Conservation (phyloP, 2,329 filamentous ascomycete species). For the Arthrobotrys sinensis region DNA sequence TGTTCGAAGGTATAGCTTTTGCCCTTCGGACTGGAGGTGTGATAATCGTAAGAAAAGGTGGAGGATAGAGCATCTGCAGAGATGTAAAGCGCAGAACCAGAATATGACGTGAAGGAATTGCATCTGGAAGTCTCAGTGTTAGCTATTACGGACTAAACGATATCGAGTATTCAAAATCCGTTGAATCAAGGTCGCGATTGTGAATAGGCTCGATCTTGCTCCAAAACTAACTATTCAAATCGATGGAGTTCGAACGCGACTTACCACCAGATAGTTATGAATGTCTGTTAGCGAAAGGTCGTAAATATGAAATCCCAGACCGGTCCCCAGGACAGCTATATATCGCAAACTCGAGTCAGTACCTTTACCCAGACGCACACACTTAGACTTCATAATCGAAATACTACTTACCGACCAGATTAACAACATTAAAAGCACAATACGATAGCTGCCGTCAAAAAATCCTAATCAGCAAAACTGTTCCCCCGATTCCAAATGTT, state of each 20-base stretch:
- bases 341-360: background rate
- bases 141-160: background rate
- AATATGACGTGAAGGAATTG: constrained; percentile 59
- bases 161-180: background rate
- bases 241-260: background rate
- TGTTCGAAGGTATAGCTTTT: constrained; percentile 41
- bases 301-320: constrained; percentile 54
- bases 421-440: constrained; percentile 52
- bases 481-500: background rate
- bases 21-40: constrained; percentile 37
- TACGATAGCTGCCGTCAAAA: constrained; percentile 33
- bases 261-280: constrained; percentile 47
- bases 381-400: background rate
- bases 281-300: constrained; percentile 51
- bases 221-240: no score
- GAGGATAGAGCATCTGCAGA: constrained; percentile 54
- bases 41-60: constrained; percentile 50
- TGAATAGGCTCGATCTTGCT: background rate
- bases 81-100: constrained; percentile 45
- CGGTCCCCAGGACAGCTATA: constrained; percentile 41
- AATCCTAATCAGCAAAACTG: constrained; percentile 9
- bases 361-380: background rate
- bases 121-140: constrained; percentile 15
- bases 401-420: constrained; percentile 48
- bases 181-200: background rate